phyloP scores from a whole-genome alignment of 768 basidiomycete species.

The Rubroboletus pulcherrimus region DNA sequence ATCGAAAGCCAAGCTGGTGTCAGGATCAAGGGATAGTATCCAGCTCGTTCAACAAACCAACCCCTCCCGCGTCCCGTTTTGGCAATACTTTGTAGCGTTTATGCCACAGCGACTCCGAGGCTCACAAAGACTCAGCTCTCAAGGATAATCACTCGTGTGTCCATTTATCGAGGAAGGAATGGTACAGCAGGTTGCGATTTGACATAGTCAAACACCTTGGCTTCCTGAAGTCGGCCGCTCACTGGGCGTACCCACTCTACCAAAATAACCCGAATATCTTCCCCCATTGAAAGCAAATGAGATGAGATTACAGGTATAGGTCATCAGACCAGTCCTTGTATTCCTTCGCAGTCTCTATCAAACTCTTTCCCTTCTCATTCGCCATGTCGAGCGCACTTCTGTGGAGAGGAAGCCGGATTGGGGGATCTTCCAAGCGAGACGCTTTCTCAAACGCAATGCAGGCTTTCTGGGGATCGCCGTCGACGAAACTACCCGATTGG shows the following conservation, averaged over 20 bases:
- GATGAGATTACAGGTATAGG: too few relatives aligned
- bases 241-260: neutral
- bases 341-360: too few relatives aligned
- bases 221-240: neutral
- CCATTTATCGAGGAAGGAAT: neutral
- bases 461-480: too few relatives aligned
- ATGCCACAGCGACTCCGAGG: too few relatives aligned
- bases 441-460: too few relatives aligned
- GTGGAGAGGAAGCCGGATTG: too few relatives aligned
- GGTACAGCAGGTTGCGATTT: neutral
- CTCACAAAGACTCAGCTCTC: neutral
- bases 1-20: neutral
- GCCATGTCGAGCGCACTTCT: too few relatives aligned
- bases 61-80: constrained; percentile 11
- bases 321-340: too few relatives aligned
- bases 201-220: neutral
- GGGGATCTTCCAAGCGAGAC: too few relatives aligned
- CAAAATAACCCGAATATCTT: neutral
- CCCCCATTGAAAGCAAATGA: too few relatives aligned
- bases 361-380: too few relatives aligned
- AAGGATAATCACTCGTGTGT: neutral
- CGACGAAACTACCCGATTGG: too few relatives aligned
- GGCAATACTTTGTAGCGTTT: constrained; percentile 3
- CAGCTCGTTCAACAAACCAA: constrained; percentile 6
- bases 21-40: neutral